phyloP scores from a whole-genome alignment of 805 yeast species.

The Candida adriatica region DNA sequence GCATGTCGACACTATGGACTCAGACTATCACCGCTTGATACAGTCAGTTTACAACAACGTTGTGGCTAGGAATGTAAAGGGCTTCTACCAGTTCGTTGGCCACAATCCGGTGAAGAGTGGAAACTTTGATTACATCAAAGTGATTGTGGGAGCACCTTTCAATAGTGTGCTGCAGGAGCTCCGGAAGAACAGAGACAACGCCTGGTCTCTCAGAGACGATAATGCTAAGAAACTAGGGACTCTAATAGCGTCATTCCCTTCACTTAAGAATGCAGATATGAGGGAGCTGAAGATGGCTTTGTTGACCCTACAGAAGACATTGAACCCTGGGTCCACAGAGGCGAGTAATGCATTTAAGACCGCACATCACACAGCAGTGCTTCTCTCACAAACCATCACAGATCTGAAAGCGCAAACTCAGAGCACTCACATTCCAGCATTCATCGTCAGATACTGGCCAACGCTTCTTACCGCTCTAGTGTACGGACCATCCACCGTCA shows the following conservation, averaged over 20 bases:
- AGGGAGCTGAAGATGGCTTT: neutral
- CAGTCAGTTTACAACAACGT: constrained; percentile 15
- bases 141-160: constrained; percentile 32
- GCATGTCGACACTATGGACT: constrained; percentile 5
- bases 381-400: constrained; percentile 1
- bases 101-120: constrained; percentile 1
- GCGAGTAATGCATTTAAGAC: constrained; percentile 1
- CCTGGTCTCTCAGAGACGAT: constrained; percentile 19
- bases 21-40: constrained; percentile 5
- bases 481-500: constrained; percentile 48
- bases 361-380: constrained; percentile 1
- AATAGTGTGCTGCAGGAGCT: constrained; percentile 26
- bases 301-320: neutral
- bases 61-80: constrained; percentile 13
- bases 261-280: constrained; percentile 7
- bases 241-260: constrained; percentile 28
- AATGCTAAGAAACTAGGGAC: constrained; percentile 33
- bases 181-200: constrained; percentile 17
- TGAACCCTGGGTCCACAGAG: neutral
- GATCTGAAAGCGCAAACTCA: constrained; percentile 1
- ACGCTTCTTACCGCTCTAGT: constrained; percentile 31
- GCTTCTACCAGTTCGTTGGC: constrained; percentile 13
- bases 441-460: constrained; percentile 62
- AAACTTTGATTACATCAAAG: constrained; percentile 16
- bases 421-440: constrained; percentile 28